These are phyloP conservation scores for Apiospora rasikravindrae DNA, from an alignment of 2,329 filamentous ascomycete species.

Conservation along the genomic window DNA sequence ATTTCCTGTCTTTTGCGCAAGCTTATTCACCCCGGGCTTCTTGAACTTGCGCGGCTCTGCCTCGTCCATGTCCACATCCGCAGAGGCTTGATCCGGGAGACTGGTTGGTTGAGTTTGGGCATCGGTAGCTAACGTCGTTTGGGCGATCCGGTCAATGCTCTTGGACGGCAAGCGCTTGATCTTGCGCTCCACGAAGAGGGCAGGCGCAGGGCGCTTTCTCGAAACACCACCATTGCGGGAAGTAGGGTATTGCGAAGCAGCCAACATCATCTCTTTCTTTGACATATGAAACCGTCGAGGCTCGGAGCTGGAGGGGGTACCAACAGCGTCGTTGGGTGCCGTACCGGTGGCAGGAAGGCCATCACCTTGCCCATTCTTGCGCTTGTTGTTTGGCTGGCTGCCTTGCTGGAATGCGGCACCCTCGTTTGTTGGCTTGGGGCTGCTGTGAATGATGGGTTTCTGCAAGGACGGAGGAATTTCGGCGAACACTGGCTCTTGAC, in stretches of 20 bases:
- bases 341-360: background rate
- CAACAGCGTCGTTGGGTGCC: constrained; percentile 18
- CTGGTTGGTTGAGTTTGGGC: constrained; percentile 9
- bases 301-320: constrained; percentile 34
- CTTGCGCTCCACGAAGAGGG: constrained; percentile 62
- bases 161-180: constrained; percentile 39
- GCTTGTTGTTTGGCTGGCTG: constrained; percentile 24
- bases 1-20: constrained; percentile 25
- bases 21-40: constrained; percentile 41
- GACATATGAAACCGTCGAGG: constrained; percentile 63
- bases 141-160: constrained; percentile 26
- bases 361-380: constrained; percentile 23
- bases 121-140: constrained; percentile 21
- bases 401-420: constrained; percentile 31
- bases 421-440: constrained; percentile 45
- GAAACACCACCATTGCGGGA: constrained; percentile 39
- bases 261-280: constrained; percentile 47
- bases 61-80: constrained; percentile 30
- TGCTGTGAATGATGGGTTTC: constrained; percentile 52
- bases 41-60: constrained; percentile 38
- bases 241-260: constrained; percentile 29
- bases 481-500: constrained; percentile 37
- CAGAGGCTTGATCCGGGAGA: constrained; percentile 18
- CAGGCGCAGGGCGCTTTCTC: constrained; percentile 51
- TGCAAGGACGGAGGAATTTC: constrained; percentile 30